phyloP scores from a whole-genome alignment of 2,329 filamentous ascomycete species.

The Colletotrichum echinochloae region DNA sequence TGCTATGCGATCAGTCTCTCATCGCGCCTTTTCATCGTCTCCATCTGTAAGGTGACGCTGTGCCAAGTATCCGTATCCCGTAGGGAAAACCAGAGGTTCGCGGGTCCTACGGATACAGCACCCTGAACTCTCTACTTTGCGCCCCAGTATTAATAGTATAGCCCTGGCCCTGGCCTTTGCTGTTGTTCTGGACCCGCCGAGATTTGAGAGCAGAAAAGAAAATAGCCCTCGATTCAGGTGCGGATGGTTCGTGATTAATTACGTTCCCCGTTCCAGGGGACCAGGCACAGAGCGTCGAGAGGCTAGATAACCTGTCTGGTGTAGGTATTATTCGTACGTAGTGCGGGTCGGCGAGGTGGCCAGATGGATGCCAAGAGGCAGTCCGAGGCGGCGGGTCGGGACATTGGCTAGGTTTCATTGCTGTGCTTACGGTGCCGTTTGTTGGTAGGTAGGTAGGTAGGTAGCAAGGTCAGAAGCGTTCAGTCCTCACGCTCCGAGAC shows the following conservation, averaged over 20 bases:
- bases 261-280: constrained; percentile 16
- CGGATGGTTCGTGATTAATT: constrained; percentile 16
- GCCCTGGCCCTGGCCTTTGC: constrained; percentile 21
- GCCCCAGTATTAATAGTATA: constrained; percentile 7
- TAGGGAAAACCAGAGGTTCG: background rate
- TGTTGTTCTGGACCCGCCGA: constrained; percentile 16
- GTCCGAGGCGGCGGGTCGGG: background rate
- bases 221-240: constrained; percentile 24
- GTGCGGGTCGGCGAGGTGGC: constrained; percentile 12
- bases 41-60: constrained; percentile 17
- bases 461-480: background rate
- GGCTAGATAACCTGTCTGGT: constrained; percentile 36
- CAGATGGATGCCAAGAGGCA: background rate
- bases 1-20: background rate
- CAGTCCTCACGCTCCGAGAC: background rate
- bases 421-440: constrained; percentile 1
- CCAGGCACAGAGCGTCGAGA: constrained; percentile 13
- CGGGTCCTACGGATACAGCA: constrained; percentile 18
- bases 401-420: constrained; percentile 8
- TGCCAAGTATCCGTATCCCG: constrained; percentile 1
- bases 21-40: constrained; percentile 3
- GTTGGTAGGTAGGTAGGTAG: background rate
- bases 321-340: constrained; percentile 5
- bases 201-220: constrained; percentile 23
- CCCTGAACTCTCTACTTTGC: constrained; percentile 10